These are phyloP conservation scores for Cicer pinnatifidum DNA, from an alignment of 306 rosid genomes.

Conservation along the genomic window DNA sequence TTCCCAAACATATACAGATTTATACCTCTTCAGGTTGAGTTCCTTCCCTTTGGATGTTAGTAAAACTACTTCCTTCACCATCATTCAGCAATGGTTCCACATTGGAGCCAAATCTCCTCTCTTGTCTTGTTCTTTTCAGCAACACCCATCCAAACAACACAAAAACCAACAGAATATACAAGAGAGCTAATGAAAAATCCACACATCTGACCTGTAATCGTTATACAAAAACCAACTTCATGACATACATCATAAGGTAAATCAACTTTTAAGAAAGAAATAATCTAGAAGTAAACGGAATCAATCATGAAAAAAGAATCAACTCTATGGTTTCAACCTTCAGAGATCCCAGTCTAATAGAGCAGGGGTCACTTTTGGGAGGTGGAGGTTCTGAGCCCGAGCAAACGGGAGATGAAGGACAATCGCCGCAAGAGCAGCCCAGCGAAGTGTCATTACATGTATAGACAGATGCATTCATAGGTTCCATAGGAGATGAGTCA, in stretches of 20 bases:
- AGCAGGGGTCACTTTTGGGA: constrained; percentile 64
- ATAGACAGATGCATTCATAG: constrained; percentile 81
- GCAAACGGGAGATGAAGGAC: constrained; percentile 83
- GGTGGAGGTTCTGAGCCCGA: constrained; percentile 74
- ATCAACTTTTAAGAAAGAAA: constrained; percentile 24
- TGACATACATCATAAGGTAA: constrained; percentile 37
- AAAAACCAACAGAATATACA: constrained; percentile 66
- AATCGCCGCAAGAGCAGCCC: constrained; percentile 98
- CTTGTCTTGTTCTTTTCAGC: constrained; percentile 61
- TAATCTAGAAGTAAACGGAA: constrained; percentile 31
- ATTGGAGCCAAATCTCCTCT: constrained; percentile 53
- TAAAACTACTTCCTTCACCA: constrained; percentile 49
- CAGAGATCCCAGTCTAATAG: constrained; percentile 67
- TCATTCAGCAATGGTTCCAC: constrained; percentile 73
- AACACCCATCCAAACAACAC: constrained; percentile 78
- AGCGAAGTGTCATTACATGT: constrained; percentile 88
- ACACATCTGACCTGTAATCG: constrained; percentile 75
- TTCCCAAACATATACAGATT: constrained; percentile 17
- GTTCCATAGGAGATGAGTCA: constrained; percentile 67
- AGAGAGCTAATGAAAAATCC: constrained; percentile 70
- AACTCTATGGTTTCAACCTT: constrained; percentile 59
- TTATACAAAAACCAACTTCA: constrained; percentile 41
- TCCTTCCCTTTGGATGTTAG: constrained; percentile 54
- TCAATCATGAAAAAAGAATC: constrained; percentile 34
- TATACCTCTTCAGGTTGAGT: constrained; percentile 53